Base-by-base conservation (phyloP, 768 basidiomycete genomes). In the Multifurca ochricompacta region DNA sequence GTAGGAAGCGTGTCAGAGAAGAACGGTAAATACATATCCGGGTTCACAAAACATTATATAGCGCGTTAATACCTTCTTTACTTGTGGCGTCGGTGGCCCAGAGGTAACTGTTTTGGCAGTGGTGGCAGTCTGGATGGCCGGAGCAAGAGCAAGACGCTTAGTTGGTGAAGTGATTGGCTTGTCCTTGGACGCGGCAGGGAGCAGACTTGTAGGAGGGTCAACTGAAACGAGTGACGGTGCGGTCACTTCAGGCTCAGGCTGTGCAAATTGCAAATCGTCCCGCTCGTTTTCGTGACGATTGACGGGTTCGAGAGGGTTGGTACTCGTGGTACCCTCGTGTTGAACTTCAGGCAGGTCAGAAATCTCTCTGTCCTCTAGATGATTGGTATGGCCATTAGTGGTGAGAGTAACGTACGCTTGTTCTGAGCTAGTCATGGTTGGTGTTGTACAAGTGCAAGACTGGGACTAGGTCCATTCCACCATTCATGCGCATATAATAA, bases 31-130 rank as follows among this genome's bases (percentile, higher is more conserved):
- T 27, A n/a, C 10, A 25, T 9, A 10, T 7, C 27, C 21, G 16
- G 18, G 5, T 18, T 42, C 42, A 60, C 45, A 58, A 59, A 46
- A 53, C 54, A 25, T n/a, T n/a, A 53, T 41, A 54, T 59, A 59
- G 59, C 41, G 52, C 48, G 52, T 23, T 69, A 73, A 53, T 59
- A 83, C 88, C 78, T 84, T 88, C 73, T 85, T 90, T 43, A 82
- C 82, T 9, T 74, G 66, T 51, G 79, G 75, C 18, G 81, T 77
- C 37, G 77, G 68, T 31, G 80, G 74, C 4, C 63, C 63, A 30
- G 69, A 72, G 60, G 69, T 75, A 47, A 72, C 72, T 21, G 72
- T 54, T 69, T 80, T 85, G 47, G 67, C 69, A 23, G 72, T 62
- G 37, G 71, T 59, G 53, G n/a, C n/a, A n/a, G 73, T 64, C 64